Conservation (phyloP, 169 alveolate genomes). For the Plasmodium gonderi region DNA sequence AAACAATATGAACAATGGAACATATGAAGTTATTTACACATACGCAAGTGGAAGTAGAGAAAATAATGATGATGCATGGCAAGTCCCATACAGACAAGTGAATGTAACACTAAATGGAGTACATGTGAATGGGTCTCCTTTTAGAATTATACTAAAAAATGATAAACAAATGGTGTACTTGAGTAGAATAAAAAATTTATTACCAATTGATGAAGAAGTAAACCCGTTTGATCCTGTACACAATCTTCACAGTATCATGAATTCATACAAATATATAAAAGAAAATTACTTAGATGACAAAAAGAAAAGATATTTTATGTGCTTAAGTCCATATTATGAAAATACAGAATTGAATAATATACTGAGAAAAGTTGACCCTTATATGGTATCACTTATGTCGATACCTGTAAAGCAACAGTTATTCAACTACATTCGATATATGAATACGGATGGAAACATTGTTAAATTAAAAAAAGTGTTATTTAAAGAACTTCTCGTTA, state of each 20-base stretch:
- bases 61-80: neutral
- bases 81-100: conserved; percentile 39
- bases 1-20: conserved; percentile 67
- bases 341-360: conserved; percentile 5
- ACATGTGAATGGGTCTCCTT: conserved; percentile 72
- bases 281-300: neutral
- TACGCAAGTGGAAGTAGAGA: neutral
- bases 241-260: conserved; percentile 3
- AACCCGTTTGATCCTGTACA: neutral
- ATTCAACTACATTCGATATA: conserved; percentile 20
- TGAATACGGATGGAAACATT: conserved; percentile 7
- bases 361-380: conserved; percentile 23
- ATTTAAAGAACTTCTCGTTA: conserved; percentile 12
- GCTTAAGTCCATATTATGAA: conserved; percentile 37
- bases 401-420: conserved; percentile 50
- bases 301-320: conserved; percentile 1
- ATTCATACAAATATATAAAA: conserved; percentile 40
- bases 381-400: conserved; percentile 47
- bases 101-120: conserved; percentile 39
- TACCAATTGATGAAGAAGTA: conserved; percentile 35
- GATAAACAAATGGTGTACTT: conserved; percentile 22
- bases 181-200: conserved; percentile 11
- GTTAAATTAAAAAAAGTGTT: conserved; percentile 17
- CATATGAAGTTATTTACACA: conserved; percentile 58
- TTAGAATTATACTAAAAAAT: conserved; percentile 25